These are phyloP conservation scores for Eucalyptus paniculata DNA, from an alignment of 345 rosid genomes.

Conservation along the genomic window DNA sequence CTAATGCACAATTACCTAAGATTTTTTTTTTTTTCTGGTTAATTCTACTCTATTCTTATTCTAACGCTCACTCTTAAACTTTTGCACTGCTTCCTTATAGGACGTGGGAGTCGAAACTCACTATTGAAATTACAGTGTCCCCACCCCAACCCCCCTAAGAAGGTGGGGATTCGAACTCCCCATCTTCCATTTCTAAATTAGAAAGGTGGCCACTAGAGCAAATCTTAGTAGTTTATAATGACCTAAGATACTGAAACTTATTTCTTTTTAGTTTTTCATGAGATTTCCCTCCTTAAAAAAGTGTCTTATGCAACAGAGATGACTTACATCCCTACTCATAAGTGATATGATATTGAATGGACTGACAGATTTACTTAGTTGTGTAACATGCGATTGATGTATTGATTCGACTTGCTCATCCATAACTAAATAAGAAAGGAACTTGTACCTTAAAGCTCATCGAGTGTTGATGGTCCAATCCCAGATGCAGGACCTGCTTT, in stretches of 20 bases:
- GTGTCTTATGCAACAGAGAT: not conserved
- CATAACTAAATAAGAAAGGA: not conserved
- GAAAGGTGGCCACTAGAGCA: rapidly evolving
- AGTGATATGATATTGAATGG: not conserved
- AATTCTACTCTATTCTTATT: no score
- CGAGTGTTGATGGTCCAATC: not conserved
- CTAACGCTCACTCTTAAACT: no score
- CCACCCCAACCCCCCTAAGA: no score
- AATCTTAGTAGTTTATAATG: rapidly evolving
- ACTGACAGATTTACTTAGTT: not conserved
- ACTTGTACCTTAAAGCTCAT: not conserved
- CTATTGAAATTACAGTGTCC: rapidly evolving
- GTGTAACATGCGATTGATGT: not conserved
- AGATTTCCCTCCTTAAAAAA: not conserved
- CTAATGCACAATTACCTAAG: no score
- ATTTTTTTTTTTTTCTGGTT: no score
- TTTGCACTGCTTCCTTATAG: rapidly evolving
- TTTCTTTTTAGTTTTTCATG: not conserved
- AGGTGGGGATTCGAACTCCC: rapidly evolving
- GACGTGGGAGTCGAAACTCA: rapidly evolving
- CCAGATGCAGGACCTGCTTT: not conserved
- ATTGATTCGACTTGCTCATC: not conserved
- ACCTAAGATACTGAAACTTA: rapidly evolving
- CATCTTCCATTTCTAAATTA: rapidly evolving
- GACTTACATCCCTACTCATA: not conserved